Conservation (phyloP, 2,329 filamentous ascomycete genomes). For the Colletotrichum falcatum region DNA sequence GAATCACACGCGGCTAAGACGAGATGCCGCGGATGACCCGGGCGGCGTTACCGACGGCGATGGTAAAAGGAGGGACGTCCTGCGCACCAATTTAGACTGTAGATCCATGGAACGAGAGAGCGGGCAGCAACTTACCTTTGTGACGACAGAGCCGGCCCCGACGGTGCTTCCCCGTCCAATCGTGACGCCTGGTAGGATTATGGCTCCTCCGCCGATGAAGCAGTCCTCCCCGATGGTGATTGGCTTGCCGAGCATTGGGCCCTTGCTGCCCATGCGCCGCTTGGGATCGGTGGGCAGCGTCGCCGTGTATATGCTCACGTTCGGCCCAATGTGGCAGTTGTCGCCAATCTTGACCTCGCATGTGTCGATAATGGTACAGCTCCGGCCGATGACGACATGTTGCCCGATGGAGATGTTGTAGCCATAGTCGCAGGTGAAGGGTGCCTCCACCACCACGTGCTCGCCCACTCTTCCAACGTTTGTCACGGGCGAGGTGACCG, state of each 20-base stretch:
- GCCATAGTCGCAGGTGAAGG: slow-evolving; percentile 94
- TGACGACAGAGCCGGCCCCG: slow-evolving; percentile 87
- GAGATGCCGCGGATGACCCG: slow-evolving; percentile 61
- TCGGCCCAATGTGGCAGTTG: slow-evolving; percentile 81
- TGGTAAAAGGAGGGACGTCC: slow-evolving; percentile 76
- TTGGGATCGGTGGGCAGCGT: slow-evolving; percentile 79
- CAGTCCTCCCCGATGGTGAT: slow-evolving; percentile 88
- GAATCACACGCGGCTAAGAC: slow-evolving; percentile 15
- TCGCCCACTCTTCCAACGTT: slow-evolving; percentile 76
- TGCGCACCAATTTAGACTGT: slow-evolving; percentile 46
- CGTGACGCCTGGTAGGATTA: slow-evolving; percentile 81
- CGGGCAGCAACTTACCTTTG: slow-evolving; percentile 65
- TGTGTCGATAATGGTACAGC: slow-evolving; percentile 90
- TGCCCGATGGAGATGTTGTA: slow-evolving; percentile 93
- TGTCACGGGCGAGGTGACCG: slow-evolving; percentile 62
- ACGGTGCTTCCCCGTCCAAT: slow-evolving; percentile 85
- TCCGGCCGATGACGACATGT: slow-evolving; percentile 84
- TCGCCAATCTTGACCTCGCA: slow-evolving; percentile 85
- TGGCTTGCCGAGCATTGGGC: slow-evolving; percentile 75
- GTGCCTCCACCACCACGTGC: slow-evolving; percentile 83
- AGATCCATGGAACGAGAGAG: background rate
- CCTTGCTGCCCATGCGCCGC: slow-evolving; percentile 78
- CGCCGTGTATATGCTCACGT: slow-evolving; percentile 87
- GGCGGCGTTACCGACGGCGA: slow-evolving; percentile 78
- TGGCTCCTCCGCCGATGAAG: slow-evolving; percentile 83